Evolutionary conservation across 306 rosid species (phyloP), one percentile per base, ranked within the genome.

Genomic region (Mucuna pruriens): DNA sequence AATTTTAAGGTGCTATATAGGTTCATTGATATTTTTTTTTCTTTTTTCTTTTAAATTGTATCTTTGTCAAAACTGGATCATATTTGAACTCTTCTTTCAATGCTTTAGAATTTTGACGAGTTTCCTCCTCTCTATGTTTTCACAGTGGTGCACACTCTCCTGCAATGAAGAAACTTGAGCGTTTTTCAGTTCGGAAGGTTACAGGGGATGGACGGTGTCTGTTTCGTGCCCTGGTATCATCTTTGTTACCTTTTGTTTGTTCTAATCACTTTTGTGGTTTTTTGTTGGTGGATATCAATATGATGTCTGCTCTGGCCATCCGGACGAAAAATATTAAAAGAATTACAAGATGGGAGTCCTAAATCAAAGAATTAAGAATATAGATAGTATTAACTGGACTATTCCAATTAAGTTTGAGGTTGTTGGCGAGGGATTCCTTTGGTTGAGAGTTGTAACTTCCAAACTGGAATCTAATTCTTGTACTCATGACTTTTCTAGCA

Each of bases 141-240:
- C 33, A 58, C 64, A 86, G 92, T 52, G 85, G 83, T 51, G 85
- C 79, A 72, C 94, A 86, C 8, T 91, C 98, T 16, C 82, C 94
- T 7, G 92, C 95, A 34, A 55, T 85, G 89, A 87, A 63, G 91
- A 92, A 91, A 79, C 68, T 86, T 68, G 98, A 95, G 77, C 90
- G 81, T 10, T 91, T 81, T 36, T 86, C 90, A 8, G 92, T 95
- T 52, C 95, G 86, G 75, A 91, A 85, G 84, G 91, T 95, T 80
- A 90, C 98, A 6, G 98, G 98, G 44, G 98, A 95, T 68, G 97
- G 97, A 0, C 88, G 99, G 74, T 95, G 99, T 74, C 81, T 95
- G 33, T 93, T 95, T 89, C 97, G 97, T 75, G 99, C 97, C 2
- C 82, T 95, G 90, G 99, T 91, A 92, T 67, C 36, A 33, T 86